A percentile compares a stretch with the other conserved stretches of the same genome.
Conservation (phyloP, 2,329 filamentous ascomycete genomes). For the Apiospora hydei region DNA sequence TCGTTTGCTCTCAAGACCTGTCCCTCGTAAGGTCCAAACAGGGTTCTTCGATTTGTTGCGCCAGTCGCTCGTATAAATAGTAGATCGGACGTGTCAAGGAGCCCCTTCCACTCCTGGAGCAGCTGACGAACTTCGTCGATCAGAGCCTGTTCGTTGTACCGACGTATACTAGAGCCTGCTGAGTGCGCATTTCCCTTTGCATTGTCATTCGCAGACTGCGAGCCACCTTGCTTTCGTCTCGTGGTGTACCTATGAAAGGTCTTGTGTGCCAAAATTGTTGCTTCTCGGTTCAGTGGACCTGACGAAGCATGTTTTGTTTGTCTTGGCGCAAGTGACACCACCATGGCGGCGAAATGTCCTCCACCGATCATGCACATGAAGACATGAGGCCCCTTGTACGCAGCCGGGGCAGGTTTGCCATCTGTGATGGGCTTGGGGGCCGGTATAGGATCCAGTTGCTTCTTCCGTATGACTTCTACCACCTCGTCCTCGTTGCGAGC, state of each 20-base stretch:
- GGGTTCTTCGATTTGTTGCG: constrained; percentile 80
- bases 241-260: constrained; percentile 98
- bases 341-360: constrained; percentile 96
- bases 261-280: constrained; percentile 91
- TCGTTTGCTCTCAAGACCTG: constrained; percentile 85
- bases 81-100: constrained; percentile 85
- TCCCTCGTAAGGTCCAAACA: constrained; percentile 91
- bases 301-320: constrained; percentile 70
- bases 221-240: constrained; percentile 92
- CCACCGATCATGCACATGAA: constrained; percentile 99
- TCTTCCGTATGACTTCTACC: constrained; percentile 73
- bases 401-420: constrained; percentile 51
- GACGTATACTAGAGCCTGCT: constrained; percentile 85
- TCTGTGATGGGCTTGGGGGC: constrained; percentile 64
- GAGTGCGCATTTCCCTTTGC: constrained; percentile 95
- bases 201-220: constrained; percentile 92
- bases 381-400: constrained; percentile 79
- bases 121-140: constrained; percentile 86
- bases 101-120: constrained; percentile 81
- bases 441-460: constrained; percentile 74
- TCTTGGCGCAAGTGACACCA: constrained; percentile 86
- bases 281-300: constrained; percentile 81
- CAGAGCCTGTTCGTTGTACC: constrained; percentile 93
- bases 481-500: constrained; percentile 68
- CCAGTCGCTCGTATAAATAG: constrained; percentile 92